Evolutionary conservation across 805 yeast species (phyloP).

Genomic region (Yarrowia sp.): DNA sequence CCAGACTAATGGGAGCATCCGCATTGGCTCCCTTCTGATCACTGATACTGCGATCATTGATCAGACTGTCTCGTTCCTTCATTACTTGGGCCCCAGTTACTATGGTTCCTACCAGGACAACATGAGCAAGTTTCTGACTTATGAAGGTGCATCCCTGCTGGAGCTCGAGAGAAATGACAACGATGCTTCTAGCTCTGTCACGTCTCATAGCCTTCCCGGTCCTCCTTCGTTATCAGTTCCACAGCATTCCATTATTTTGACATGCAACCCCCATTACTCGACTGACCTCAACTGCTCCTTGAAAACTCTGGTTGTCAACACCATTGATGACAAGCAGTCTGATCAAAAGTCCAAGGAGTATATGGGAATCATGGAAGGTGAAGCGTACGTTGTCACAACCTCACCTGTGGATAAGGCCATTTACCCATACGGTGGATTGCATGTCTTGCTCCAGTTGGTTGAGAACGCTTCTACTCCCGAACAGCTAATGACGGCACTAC

Average conservation of each 20-base stretch:
- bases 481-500: constrained; percentile 1
- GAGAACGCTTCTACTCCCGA: neutral
- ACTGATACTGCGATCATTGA: constrained; percentile 7
- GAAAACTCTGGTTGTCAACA: neutral
- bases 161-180: neutral
- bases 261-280: constrained; percentile 3
- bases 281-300: neutral
- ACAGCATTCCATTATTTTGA: neutral
- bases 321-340: neutral
- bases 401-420: constrained; percentile 13
- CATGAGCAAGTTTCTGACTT: neutral
- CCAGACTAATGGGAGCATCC: neutral
- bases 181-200: neutral
- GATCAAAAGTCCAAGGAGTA: constrained; percentile 12
- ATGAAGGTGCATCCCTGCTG: constrained; percentile 4
- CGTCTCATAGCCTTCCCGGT: neutral
- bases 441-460: neutral
- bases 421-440: constrained; percentile 16
- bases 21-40: neutral
- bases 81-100: constrained; percentile 5
- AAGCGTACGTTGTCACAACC: neutral
- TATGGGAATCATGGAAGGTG: constrained; percentile 16
- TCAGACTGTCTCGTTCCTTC: constrained; percentile 4
- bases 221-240: constrained; percentile 3
- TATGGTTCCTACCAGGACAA: constrained; percentile 15